A percentile compares a stretch with the other conserved stretches of the same genome.
Evolutionary conservation across 176 grass and related monocot species (phyloP).

Genomic region (Eleusine indica): DNA sequence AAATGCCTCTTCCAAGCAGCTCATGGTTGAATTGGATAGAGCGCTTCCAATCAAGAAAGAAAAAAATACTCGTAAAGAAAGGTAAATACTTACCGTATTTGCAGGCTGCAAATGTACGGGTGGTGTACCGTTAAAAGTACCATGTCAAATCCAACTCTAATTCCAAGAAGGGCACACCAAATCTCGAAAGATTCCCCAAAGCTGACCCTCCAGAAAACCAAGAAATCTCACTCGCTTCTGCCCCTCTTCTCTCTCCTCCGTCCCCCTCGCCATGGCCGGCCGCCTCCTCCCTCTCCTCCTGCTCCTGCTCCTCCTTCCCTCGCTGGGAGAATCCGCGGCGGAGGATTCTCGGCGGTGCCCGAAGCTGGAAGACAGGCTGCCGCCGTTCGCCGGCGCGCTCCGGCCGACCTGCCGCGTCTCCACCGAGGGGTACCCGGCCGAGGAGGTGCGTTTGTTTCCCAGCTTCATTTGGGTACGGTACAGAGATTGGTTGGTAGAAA

Average conservation of each 20-base stretch:
- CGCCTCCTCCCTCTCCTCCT: constrained; percentile 32
- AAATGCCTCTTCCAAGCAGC: no score
- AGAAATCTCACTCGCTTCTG: constrained; percentile 35
- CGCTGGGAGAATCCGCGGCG: background rate
- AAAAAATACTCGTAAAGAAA: no score
- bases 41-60: no score
- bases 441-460: constrained; percentile 41
- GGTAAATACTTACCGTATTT: background rate
- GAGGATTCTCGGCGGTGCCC: constrained; percentile 25
- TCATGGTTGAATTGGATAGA: no score
- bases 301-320: constrained; percentile 13
- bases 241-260: background rate
- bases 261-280: constrained; percentile 45
- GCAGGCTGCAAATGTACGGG: background rate
- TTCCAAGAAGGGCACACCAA: background rate
- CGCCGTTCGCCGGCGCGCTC: constrained; percentile 46
- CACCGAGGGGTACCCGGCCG: constrained; percentile 25
- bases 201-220: constrained; percentile 35
- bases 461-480: background rate
- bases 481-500: background rate
- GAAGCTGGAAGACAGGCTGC: constrained; percentile 15
- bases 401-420: constrained; percentile 39
- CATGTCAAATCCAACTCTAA: background rate
- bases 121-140: background rate
- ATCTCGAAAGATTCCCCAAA: constrained; percentile 22